Evolutionary conservation across 148 eudicot genomes (phyloP), one percentile per base, ranked within the genome.

Genomic region (Vaccinium darrowii): DNA sequence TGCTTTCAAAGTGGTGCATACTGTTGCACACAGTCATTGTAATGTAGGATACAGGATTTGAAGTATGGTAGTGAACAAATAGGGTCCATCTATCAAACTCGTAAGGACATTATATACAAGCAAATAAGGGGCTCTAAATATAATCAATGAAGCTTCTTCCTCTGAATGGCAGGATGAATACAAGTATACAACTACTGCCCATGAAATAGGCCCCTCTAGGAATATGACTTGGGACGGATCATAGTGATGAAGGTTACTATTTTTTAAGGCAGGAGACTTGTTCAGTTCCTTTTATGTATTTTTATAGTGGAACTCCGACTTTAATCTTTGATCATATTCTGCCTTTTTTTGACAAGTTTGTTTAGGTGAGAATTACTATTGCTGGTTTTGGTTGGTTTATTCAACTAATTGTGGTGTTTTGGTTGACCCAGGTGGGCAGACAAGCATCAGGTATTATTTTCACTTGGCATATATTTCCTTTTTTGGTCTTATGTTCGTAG

Each of bases 341-440:
- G 43, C 4, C 63, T 33, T 57, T 33, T 56, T 54, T 30, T 79
- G 50, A 33, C 50, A 8, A 0, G 33, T 30, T 30, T 1, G 58
- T 33, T 23, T 79, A 50, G 51, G 49, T 36, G 57, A 79, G 50
- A 57, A 56, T 54, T 52, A 54, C 14, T 52, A 33, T 79, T 79
- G 21, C 27, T 78, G 81, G 23, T 79, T 56, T 57, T 36, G 16
- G 81, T 79, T 8, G 43, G 81, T 54, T 79, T 18, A 30, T 79
- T 56, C 65, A 53, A 33, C 82, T 79, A 56, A 79, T 79, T 16
- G 27, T 57, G 69, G 65, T 56, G 56, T 79, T 79, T 69, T 72
- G 82, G 86, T 78, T 92, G 83, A 84, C 81, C 58, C 98, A 95
- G 98, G 98, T 89, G 98, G 98, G 49, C 98, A 95, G 90, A 95